Base-by-base conservation (phyloP, 2,329 filamentous ascomycete genomes). In the Calonectria pseudoturangicola region DNA sequence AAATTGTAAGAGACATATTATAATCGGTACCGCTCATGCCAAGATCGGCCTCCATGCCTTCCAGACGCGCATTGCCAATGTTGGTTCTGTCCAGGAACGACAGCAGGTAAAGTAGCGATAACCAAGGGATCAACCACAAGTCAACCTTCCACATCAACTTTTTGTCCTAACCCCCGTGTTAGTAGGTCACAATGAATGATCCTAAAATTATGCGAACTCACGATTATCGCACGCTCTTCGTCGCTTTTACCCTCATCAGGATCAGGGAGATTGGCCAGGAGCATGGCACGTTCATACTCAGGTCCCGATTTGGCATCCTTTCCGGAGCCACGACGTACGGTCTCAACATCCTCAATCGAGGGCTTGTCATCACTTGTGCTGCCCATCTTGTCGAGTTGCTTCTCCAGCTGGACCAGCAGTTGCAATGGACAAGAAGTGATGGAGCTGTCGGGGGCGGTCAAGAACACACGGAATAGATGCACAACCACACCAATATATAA, bases 181-280 rank as follows among this genome's bases (percentile, higher is more conserved):
- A 30, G 18, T 56, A 62, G 27, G 4, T 6, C 1, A 58, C 12
- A 3, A 10, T 36, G 2, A 10, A 43, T 10, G 5, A 18, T 18
- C 15, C 88, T 87, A 89, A 56, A 21, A 18, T 8, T 21, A 16
- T 27, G 2, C 30, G 30, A n/a, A 80, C 88, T 71, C 84, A 93
- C 92, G 76, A 92, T 89, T 50, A 82, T 87, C 16, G 88, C 88
- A 70, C 87, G 87, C 78, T 94, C 92, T 73, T 92, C 91, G 0
- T 88, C 88, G 70, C 86, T 92, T 74, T 93, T 84, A 7, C 90
- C 89, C 25, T 87, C 91, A 79, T 94, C 92, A 10, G 82, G 82
- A 9, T 83, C 82, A 2, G 82, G 82, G 0, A 83, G 75, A 18
- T 69, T 48, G 25, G 81, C 82, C 4, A 83, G 72, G 12, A 80